phyloP scores from a whole-genome alignment of 257 asterid genomes.

The Solanum pinnatisectum region DNA sequence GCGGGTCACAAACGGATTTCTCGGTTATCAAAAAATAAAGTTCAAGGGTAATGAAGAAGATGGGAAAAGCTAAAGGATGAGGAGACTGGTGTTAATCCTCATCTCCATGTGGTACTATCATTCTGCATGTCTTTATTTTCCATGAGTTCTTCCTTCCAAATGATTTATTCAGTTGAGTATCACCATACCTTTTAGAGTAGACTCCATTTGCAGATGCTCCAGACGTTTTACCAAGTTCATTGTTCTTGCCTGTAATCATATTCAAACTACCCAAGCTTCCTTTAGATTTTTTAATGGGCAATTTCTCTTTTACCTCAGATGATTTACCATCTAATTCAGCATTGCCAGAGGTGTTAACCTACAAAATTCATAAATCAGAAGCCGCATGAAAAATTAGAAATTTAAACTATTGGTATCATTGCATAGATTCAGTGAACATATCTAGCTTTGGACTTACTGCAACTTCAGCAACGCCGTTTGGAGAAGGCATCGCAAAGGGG shows the following conservation, averaged over 20 bases:
- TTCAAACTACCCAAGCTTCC: slow-evolving; percentile 85
- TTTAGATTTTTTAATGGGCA: slow-evolving; percentile 89
- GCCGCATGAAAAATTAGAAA: background rate
- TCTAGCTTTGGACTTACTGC: slow-evolving; percentile 41
- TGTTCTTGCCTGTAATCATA: slow-evolving; percentile 69
- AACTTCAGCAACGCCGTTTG: slow-evolving; percentile 76
- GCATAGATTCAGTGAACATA: background rate
- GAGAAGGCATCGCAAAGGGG: slow-evolving; percentile 87
- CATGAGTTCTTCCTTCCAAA: background rate
- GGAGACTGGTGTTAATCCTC: background rate
- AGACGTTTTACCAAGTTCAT: slow-evolving; percentile 47
- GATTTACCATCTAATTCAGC: slow-evolving; percentile 66
- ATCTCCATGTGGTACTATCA: background rate
- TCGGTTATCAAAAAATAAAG: background rate
- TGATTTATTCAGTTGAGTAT: background rate
- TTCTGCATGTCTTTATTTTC: background rate
- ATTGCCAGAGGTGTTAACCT: slow-evolving; percentile 51
- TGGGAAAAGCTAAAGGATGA: background rate
- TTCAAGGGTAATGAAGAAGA: background rate
- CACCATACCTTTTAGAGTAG: slow-evolving; percentile 58
- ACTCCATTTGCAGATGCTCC: slow-evolving; percentile 66
- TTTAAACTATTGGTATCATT: background rate
- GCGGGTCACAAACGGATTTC: background rate
- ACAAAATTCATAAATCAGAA: background rate
- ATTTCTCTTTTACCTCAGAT: slow-evolving; percentile 71